phyloP scores from a whole-genome alignment of 208 protist genomes.

The Leptomonas seymouri region DNA sequence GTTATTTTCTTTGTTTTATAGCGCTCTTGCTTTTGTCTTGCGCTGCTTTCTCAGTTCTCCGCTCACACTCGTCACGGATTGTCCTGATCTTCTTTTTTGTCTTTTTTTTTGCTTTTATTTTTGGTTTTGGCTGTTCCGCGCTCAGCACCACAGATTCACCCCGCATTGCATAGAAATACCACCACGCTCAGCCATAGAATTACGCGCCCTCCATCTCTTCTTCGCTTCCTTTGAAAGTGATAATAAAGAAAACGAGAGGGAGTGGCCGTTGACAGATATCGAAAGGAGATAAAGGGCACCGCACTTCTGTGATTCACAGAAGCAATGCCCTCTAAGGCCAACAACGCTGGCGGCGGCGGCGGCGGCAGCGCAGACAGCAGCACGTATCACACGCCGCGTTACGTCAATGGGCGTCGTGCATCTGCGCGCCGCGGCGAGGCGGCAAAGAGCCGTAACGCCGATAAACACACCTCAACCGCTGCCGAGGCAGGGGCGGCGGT shows the following conservation, averaged over 20 bases:
- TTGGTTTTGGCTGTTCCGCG: too few relatives aligned
- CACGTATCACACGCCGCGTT: constrained; percentile 13
- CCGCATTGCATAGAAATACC: background rate
- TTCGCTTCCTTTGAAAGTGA: background rate
- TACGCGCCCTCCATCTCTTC: background rate
- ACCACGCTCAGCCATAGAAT: background rate
- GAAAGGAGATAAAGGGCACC: background rate
- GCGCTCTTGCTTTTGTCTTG: too few relatives aligned
- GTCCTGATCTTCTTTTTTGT: background rate
- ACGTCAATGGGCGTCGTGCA: constrained; percentile 1
- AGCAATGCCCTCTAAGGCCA: constrained; percentile 19
- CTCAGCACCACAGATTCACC: constrained; percentile 5
- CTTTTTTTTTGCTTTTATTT: background rate
- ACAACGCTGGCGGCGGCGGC: constrained; percentile 1
- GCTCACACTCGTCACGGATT: background rate
- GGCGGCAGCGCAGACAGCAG: background rate
- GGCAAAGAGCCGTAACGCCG: background rate
- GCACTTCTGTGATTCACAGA: too few relatives aligned
- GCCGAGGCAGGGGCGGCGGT: background rate
- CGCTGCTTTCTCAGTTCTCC: too few relatives aligned
- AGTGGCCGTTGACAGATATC: background rate
- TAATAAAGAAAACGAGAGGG: background rate
- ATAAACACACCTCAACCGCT: background rate
- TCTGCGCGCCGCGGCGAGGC: constrained; percentile 8
- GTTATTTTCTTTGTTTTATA: too few relatives aligned